phyloP scores from a whole-genome alignment of 306 rosid species.

The Gynostemma pentaphyllum region DNA sequence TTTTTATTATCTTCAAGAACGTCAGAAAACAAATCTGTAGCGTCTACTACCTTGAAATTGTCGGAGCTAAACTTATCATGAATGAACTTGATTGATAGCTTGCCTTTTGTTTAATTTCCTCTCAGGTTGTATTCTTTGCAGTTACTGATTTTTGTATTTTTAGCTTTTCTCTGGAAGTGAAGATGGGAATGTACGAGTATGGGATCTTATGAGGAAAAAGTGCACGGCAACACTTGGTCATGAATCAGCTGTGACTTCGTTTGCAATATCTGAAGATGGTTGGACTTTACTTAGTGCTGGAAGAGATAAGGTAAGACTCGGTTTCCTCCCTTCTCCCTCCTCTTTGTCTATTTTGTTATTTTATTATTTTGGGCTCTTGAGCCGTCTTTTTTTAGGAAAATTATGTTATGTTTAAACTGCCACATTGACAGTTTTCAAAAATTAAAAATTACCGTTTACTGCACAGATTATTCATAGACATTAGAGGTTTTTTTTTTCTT shows the following conservation, averaged over 20 bases:
- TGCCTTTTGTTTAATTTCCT: slow-evolving; percentile 6
- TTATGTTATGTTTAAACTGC: no score
- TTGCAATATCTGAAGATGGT: slow-evolving; percentile 83
- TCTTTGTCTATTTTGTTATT: not conserved
- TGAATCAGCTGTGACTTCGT: slow-evolving; percentile 66
- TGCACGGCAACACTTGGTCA: slow-evolving; percentile 62
- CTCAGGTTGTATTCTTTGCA: slow-evolving; percentile 8
- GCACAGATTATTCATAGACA: not conserved
- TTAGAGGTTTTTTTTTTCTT: not conserved
- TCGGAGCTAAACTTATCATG: not conserved
- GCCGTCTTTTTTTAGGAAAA: no score
- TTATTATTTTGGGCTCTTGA: no score
- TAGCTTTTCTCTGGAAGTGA: slow-evolving; percentile 96
- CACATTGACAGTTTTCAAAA: no score
- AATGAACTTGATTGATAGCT: not conserved
- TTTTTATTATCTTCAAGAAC: not conserved
- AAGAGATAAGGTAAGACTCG: slow-evolving; percentile 66
- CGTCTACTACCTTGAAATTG: not conserved
- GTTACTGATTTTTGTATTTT: slow-evolving; percentile 14
- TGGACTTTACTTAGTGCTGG: slow-evolving; percentile 83
- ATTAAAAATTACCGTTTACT: not conserved
- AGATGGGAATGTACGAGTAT: slow-evolving; percentile 66
- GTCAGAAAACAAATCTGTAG: not conserved
- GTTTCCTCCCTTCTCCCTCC: not conserved
- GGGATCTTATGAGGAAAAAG: slow-evolving; percentile 69